Evolutionary conservation across 2,329 filamentous ascomycete species (phyloP).

Genomic region (Pezicula rhizophila): DNA sequence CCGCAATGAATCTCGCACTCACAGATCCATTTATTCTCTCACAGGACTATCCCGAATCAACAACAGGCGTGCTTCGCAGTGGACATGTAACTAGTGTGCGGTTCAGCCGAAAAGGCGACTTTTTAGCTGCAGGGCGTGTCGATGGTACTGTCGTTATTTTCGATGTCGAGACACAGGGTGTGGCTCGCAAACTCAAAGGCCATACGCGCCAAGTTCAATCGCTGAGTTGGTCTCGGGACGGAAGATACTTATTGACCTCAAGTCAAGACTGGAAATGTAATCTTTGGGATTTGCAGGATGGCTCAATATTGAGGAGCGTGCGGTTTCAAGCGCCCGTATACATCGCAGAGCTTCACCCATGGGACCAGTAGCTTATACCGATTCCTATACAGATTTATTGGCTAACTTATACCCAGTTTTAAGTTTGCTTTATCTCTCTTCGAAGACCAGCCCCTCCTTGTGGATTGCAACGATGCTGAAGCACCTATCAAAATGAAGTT

Average conservation of each 20-base stretch:
- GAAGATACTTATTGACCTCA: slow-evolving; percentile 83
- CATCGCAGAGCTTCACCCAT: slow-evolving; percentile 90
- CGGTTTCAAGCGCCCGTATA: slow-evolving; percentile 92
- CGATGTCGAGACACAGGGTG: slow-evolving; percentile 95
- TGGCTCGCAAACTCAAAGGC: slow-evolving; percentile 87
- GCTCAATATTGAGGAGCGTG: slow-evolving; percentile 68
- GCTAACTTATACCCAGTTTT: slow-evolving; percentile 44
- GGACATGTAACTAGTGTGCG: slow-evolving; percentile 64
- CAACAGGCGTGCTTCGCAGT: slow-evolving; percentile 78
- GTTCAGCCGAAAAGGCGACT: slow-evolving; percentile 92
- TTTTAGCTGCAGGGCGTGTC: slow-evolving; percentile 86
- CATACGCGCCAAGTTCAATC: slow-evolving; percentile 93
- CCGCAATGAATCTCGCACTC: slow-evolving; percentile 63
- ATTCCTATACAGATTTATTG: neutral
- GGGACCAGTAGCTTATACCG: slow-evolving; percentile 61
- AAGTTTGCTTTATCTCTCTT: slow-evolving; percentile 88
- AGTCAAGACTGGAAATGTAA: slow-evolving; percentile 97
- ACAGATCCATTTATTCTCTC: slow-evolving; percentile 65
- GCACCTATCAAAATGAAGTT: slow-evolving; percentile 67
- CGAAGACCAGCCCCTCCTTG: slow-evolving; percentile 84
- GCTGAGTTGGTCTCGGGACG: slow-evolving; percentile 89
- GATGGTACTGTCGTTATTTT: slow-evolving; percentile 95
- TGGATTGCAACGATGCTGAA: slow-evolving; percentile 66
- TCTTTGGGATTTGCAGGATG: slow-evolving; percentile 81
- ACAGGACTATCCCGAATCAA: slow-evolving; percentile 83